These are phyloP conservation scores for Blastobotrys mokoenaii DNA, from an alignment of 805 yeast species.

Conservation along the genomic window DNA sequence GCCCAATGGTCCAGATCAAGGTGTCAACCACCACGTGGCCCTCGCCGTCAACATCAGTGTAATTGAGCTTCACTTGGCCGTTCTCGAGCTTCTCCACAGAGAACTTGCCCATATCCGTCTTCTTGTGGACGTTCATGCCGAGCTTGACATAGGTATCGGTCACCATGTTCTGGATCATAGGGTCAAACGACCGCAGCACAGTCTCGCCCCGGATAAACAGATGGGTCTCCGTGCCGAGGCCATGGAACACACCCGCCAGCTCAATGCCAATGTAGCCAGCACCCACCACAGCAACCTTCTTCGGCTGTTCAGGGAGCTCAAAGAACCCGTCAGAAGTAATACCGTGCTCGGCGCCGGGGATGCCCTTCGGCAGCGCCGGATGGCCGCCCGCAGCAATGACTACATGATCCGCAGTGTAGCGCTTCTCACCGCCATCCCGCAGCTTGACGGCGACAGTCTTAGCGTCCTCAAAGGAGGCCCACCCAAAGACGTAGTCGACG, in stretches of 20 bases:
- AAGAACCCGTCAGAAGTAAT: slow-evolving; percentile 89
- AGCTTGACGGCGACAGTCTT: slow-evolving; percentile 62
- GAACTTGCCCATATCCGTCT: slow-evolving; percentile 31
- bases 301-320: slow-evolving; percentile 71
- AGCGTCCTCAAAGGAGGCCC: slow-evolving; percentile 54
- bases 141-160: slow-evolving; percentile 72
- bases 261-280: slow-evolving; percentile 98
- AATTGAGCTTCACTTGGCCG: slow-evolving; percentile 43
- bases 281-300: slow-evolving; percentile 89
- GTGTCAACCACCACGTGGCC: slow-evolving; percentile 59
- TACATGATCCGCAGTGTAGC: slow-evolving; percentile 72
- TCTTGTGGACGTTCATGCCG: slow-evolving; percentile 78
- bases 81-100: slow-evolving; percentile 28
- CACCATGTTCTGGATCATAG: slow-evolving; percentile 64
- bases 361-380: slow-evolving; percentile 57
- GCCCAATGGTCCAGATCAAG: slow-evolving; percentile 90
- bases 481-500: slow-evolving; percentile 80
- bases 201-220: slow-evolving; percentile 86
- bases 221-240: slow-evolving; percentile 79
- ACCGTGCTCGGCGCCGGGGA: slow-evolving; percentile 79
- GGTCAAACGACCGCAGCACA: slow-evolving; percentile 82
- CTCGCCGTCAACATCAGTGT: slow-evolving; percentile 34
- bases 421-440: slow-evolving; percentile 46
- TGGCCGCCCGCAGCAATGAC: slow-evolving; percentile 92
- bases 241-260: slow-evolving; percentile 88